These are phyloP conservation scores for Ceratocystis lukuohia DNA, from an alignment of 2,329 filamentous ascomycete genomes.

Conservation along the genomic window DNA sequence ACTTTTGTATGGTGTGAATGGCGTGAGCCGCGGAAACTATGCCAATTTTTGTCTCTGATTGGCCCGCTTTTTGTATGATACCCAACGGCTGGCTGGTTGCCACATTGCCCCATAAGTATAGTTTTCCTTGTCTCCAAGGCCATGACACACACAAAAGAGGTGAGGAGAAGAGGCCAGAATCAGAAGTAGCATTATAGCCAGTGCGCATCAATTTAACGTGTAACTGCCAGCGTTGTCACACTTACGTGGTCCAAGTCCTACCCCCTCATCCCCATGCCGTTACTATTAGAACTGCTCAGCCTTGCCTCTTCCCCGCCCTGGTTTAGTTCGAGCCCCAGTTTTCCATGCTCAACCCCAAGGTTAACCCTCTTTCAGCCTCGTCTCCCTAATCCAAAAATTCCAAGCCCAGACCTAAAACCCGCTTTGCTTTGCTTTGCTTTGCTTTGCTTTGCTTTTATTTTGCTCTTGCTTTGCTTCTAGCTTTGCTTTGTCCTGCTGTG, in stretches of 20 bases:
- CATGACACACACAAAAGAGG: background rate
- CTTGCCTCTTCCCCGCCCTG: background rate
- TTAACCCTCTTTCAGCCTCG: background rate
- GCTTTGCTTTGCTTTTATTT: background rate
- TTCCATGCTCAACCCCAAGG: background rate
- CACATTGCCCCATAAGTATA: background rate
- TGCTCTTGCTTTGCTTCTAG: background rate
- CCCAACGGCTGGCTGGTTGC: background rate
- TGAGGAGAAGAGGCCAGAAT: too few relatives aligned
- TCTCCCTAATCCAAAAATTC: background rate
- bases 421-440: background rate
- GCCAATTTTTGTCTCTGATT: too few relatives aligned
- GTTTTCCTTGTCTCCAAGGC: background rate
- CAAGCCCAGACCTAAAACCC: background rate
- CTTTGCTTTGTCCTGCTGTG: background rate
- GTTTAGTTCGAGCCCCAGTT: background rate
- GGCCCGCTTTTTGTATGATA: background rate
- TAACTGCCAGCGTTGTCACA: too few relatives aligned
- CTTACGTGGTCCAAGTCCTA: too few relatives aligned
- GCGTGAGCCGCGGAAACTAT: background rate
- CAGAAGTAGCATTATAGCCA: too few relatives aligned
- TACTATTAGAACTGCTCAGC: background rate
- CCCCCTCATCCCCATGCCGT: background rate
- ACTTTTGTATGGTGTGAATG: too few relatives aligned
- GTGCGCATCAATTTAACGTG: too few relatives aligned